phyloP scores from a whole-genome alignment of 2,329 filamentous ascomycete genomes.

The Rachicladosporium sp. region DNA sequence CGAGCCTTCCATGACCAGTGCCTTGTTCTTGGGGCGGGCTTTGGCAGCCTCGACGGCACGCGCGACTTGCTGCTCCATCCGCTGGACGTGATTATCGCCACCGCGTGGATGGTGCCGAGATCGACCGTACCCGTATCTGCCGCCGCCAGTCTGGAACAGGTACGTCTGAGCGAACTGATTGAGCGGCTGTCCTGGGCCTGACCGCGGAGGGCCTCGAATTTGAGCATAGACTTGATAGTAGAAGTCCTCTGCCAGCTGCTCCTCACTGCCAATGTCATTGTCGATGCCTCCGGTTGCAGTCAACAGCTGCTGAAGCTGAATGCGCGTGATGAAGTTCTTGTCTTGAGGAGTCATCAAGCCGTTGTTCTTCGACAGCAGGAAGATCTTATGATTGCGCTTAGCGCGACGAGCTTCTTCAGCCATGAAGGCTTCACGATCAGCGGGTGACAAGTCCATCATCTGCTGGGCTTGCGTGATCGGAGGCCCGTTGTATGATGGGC shows the following conservation, averaged over 20 bases:
- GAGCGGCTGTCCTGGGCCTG: constrained; percentile 83
- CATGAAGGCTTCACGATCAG: constrained; percentile 71
- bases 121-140: constrained; percentile 58
- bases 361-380: constrained; percentile 82
- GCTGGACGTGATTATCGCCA: constrained; percentile 92
- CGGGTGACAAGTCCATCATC: constrained; percentile 64
- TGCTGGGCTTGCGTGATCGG: constrained; percentile 59
- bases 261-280: constrained; percentile 60
- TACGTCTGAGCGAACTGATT: constrained; percentile 98
- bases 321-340: constrained; percentile 98
- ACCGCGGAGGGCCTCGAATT: constrained; percentile 69
- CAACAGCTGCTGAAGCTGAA: constrained; percentile 91
- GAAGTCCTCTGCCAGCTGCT: constrained; percentile 81
- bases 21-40: constrained; percentile 93
- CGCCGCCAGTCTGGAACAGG: constrained; percentile 74
- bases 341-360: constrained; percentile 98
- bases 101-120: constrained; percentile 61
- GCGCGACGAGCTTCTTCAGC: constrained; percentile 88
- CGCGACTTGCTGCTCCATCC: constrained; percentile 98
- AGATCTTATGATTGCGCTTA: constrained; percentile 97
- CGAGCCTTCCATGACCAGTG: constrained; percentile 90
- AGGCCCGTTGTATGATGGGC: constrained; percentile 37
- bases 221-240: constrained; percentile 97
- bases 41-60: constrained; percentile 94
- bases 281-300: constrained; percentile 79